Evolutionary conservation across 768 basidiomycete genomes (phyloP), one percentile per base, ranked within the genome.

Genomic region (Rhizopogon vinicolor): DNA sequence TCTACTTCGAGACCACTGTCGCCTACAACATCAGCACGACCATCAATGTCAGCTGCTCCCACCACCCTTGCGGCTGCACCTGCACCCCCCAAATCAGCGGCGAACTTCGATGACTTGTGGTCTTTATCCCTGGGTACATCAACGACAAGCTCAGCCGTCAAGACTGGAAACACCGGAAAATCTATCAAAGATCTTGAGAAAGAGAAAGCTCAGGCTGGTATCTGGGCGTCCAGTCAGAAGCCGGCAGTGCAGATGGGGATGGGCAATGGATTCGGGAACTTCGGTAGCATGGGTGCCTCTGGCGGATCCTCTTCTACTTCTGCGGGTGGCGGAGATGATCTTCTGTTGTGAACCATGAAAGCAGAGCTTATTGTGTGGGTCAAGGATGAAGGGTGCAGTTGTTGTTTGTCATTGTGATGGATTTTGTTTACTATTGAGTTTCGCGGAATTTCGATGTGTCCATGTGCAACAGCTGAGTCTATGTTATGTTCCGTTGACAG

Each of bases 31-130:
- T 51, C 51, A 37, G 42, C 59, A 8, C 62, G 58, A 35, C 28
- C 58, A 28, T 42, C 60, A 1, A 44, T 54, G 14, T 53, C 58
- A 19, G 33, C 56, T 25, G 41, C 43, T n/a, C 62, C 62, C 31
- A 60, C 68, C 8, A 58, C 49, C 3, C 45, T 59, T 22, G 51
- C 62, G 3, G 46, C 63, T n/a, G 43, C 63, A 14, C 43, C 66
- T 1, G 40, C 75, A 19, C 56, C 72, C 7, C 50, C 63, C 66
- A 78, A 63, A 62, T 84, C 39, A 63, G 68, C 54, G 73, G 80
- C 54, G 41, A 86, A 84, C 63, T 97, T 96, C 64, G 94, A 94
- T 59, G 94, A 97, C 67, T 68, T 97, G 60, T 97, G 91, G 90
- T 81, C 82, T 19, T 78, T 93, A 78, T 89, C 87, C 2, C 78